Percentiles rank a stretch among this genome's conserved stretches.
These are phyloP conservation scores for Leucocoprinus leucothites DNA, from an alignment of 768 basidiomycete species.

Conservation along the genomic window DNA sequence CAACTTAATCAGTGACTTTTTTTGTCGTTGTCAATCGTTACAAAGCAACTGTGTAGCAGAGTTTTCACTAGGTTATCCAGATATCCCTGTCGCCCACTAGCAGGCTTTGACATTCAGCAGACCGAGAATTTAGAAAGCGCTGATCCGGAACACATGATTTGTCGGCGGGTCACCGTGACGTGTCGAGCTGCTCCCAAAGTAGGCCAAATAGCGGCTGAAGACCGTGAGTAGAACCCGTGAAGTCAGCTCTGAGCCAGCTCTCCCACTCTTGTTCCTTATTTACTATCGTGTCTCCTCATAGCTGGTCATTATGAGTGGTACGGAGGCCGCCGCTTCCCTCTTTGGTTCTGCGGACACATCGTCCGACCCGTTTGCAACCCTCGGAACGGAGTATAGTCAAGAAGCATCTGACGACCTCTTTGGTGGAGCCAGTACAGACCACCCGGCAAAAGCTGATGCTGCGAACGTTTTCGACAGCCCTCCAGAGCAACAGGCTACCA, in stretches of 20 bases:
- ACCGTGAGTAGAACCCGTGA: background rate
- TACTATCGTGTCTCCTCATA: background rate
- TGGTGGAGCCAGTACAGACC: background rate
- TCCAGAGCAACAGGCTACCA: background rate
- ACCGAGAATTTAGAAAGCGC: background rate
- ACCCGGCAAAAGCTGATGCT: background rate
- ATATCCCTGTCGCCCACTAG: no score
- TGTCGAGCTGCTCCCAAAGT: slow-evolving; percentile 16
- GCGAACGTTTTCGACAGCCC: background rate
- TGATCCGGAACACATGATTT: slow-evolving; percentile 10
- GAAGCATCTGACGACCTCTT: slow-evolving; percentile 10
- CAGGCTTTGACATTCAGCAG: no score
- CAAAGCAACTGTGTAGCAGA: no score
- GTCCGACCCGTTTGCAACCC: slow-evolving; percentile 62
- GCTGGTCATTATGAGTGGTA: slow-evolving; percentile 47
- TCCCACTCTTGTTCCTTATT: background rate
- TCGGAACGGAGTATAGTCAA: slow-evolving; percentile 33
- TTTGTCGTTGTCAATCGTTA: no score
- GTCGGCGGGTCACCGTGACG: slow-evolving; percentile 5
- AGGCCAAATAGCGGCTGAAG: slow-evolving; percentile 15
- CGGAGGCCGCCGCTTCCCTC: slow-evolving; percentile 79
- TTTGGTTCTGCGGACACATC: slow-evolving; percentile 66
- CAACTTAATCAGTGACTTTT: no score
- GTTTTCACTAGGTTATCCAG: no score
- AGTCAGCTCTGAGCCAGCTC: background rate